Percentiles rank a stretch among this genome's conserved stretches.
These are phyloP conservation scores for Volvox africanus DNA, from an alignment of 139 green algal genomes.

Conservation along the genomic window DNA sequence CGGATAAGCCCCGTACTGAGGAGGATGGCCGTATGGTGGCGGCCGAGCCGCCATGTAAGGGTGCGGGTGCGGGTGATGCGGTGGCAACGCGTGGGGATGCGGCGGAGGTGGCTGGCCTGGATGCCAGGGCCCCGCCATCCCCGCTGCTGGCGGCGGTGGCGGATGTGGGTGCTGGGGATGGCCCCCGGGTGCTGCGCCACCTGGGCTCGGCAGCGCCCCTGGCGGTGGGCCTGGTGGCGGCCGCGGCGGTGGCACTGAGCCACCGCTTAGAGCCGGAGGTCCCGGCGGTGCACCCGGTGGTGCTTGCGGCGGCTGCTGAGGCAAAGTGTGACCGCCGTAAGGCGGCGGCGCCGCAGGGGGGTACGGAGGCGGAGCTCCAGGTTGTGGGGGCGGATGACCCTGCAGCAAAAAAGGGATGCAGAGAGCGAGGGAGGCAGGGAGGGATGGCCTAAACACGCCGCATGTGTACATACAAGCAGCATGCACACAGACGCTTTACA, in stretches of 20 bases:
- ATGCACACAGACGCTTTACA: too few relatives aligned
- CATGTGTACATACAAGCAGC: too few relatives aligned
- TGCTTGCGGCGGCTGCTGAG: not conserved
- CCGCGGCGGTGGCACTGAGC: slow-evolving; percentile 6
- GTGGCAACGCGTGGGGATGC: not conserved
- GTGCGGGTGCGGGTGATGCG: not conserved
- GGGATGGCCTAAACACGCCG: too few relatives aligned
- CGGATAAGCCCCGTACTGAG: slow-evolving; percentile 1
- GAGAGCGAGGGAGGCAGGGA: too few relatives aligned
- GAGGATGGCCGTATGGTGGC: slow-evolving; percentile 4
- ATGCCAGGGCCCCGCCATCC: not conserved
- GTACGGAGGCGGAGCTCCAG: not conserved
- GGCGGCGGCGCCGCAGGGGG: not conserved
- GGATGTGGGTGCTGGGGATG: not conserved
- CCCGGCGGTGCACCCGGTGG: not conserved
- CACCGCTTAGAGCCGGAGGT: not conserved
- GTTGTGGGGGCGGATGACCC: too few relatives aligned
- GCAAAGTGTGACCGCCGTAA: not conserved
- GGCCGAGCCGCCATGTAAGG: not conserved
- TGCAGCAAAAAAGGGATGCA: too few relatives aligned
- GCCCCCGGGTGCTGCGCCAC: not conserved
- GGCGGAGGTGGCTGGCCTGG: not conserved
- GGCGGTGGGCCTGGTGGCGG: slow-evolving; percentile 8
- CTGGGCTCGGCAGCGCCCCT: not conserved
- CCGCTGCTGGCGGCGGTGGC: not conserved